A percentile compares a stretch with the other conserved stretches of the same genome.
These are phyloP conservation scores for Tylopilus felleus DNA, from an alignment of 768 basidiomycete species.

Conservation along the genomic window DNA sequence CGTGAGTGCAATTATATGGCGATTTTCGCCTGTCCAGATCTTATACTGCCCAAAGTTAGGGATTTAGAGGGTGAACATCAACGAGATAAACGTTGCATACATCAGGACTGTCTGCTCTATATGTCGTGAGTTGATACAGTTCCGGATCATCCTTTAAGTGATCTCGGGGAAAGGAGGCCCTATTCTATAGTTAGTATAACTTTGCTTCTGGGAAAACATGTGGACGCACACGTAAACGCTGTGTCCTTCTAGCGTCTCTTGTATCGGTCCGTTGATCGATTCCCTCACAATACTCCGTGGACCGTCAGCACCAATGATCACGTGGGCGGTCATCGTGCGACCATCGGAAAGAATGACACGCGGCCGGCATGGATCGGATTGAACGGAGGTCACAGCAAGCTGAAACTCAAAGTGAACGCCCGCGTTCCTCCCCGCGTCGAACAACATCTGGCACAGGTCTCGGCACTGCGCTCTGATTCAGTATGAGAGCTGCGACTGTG, in stretches of 20 bases:
- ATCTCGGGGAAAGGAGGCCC: conserved; percentile 42
- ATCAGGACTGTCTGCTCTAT: conserved; percentile 19
- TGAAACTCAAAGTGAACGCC: conserved; percentile 53
- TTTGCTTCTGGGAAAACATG: conserved; percentile 5
- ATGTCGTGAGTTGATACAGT: conserved; percentile 32
- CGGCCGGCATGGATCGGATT: conserved; percentile 27
- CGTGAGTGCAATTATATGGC: conserved; percentile 21
- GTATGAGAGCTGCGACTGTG: background rate
- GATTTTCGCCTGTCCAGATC: conserved; percentile 27
- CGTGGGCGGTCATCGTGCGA: conserved; percentile 45
- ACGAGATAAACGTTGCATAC: conserved; percentile 10
- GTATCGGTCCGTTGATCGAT: conserved; percentile 33
- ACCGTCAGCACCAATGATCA: conserved; percentile 65
- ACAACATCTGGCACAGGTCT: conserved; percentile 49
- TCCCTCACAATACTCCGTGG: conserved; percentile 42
- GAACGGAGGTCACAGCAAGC: conserved; percentile 34
- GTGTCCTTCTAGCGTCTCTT: conserved; percentile 28
- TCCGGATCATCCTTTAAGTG: conserved; percentile 43
- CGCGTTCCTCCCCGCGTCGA: conserved; percentile 43
- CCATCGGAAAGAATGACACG: conserved; percentile 41
- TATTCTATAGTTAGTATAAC: conserved; percentile 14
- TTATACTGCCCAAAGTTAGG: conserved; percentile 17
- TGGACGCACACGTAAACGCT: conserved; percentile 46
- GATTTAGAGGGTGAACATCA: background rate
- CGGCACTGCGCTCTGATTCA: conserved; percentile 40